A percentile compares a stretch with the other conserved stretches of the same genome.
Evolutionary conservation across 1,284 basidiomycete genomes (phyloP).

Genomic region (Marasmius tenuissimus): DNA sequence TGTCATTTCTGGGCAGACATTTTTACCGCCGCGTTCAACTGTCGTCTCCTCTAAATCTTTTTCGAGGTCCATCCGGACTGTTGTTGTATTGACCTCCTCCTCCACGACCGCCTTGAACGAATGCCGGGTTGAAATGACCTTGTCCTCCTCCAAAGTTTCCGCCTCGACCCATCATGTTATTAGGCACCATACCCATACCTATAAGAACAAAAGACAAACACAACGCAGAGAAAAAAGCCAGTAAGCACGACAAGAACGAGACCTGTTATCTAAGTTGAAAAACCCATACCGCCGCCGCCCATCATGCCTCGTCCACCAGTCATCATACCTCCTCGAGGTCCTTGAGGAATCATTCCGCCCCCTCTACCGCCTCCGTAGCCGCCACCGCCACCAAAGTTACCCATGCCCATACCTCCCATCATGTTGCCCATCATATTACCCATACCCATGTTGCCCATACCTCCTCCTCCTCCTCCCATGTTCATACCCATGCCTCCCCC

Average conservation of each 20-base stretch:
- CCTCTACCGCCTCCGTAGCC: conserved; percentile 48
- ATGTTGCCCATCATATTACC: conserved; percentile 37
- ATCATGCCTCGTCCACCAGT: conserved; percentile 35
- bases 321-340: conserved; percentile 58
- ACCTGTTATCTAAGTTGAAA: conserved; percentile 32
- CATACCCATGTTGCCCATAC: conserved; percentile 40
- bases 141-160: conserved; percentile 49
- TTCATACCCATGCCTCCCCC: conserved; percentile 38
- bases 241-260: conserved; percentile 42
- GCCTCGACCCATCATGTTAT: conserved; percentile 36
- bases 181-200: conserved; percentile 54
- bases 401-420: conserved; percentile 22
- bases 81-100: conserved; percentile 30
- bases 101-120: conserved; percentile 53
- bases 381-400: conserved; percentile 40
- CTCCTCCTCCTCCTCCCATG: conserved; percentile 42
- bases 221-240: conserved; percentile 20
- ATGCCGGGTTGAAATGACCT: conserved; percentile 73
- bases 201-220: conserved; percentile 27
- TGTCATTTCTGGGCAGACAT: background rate
- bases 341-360: conserved; percentile 65
- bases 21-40: conserved; percentile 12
- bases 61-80: conserved; percentile 52
- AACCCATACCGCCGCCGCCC: conserved; percentile 69
- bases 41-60: conserved; percentile 36